A percentile compares a stretch with the other conserved stretches of the same genome.
Evolutionary conservation across 1,284 basidiomycete genomes (phyloP).

Genomic region (Xerocomus cyaneibrunnescens): DNA sequence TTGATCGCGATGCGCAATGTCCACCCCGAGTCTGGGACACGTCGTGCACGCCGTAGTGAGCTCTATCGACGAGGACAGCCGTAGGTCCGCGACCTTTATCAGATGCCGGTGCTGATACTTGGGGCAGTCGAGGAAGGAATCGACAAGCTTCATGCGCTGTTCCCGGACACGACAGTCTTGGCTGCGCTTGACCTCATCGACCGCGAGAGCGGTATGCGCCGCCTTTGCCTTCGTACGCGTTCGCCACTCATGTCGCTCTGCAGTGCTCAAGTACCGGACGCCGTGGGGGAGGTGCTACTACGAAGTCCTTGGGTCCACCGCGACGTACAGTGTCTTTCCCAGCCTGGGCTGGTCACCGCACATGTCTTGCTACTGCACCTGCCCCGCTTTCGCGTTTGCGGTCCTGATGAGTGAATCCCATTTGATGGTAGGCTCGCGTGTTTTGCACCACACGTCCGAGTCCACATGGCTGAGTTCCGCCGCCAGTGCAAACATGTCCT

Average conservation of each 20-base stretch:
- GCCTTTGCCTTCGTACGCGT: not conserved
- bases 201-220: slow-evolving; percentile 52
- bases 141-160: slow-evolving; percentile 51
- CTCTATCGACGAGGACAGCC: slow-evolving; percentile 32
- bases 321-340: slow-evolving; percentile 60
- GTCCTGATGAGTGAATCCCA: slow-evolving; percentile 59
- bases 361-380: slow-evolving; percentile 62
- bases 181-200: slow-evolving; percentile 74
- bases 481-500: slow-evolving; percentile 74
- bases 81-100: slow-evolving; percentile 18
- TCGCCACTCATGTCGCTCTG: not conserved
- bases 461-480: not conserved
- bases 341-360: slow-evolving; percentile 41
- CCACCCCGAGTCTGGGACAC: slow-evolving; percentile 22
- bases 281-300: slow-evolving; percentile 59
- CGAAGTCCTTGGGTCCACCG: slow-evolving; percentile 63
- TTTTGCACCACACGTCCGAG: not conserved
- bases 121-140: slow-evolving; percentile 54
- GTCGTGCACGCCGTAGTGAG: slow-evolving; percentile 30
- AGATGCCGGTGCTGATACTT: slow-evolving; percentile 6
- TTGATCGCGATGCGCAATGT: slow-evolving; percentile 9
- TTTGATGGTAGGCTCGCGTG: slow-evolving; percentile 53
- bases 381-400: slow-evolving; percentile 65
- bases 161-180: slow-evolving; percentile 60
- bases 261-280: slow-evolving; percentile 64